Evolutionary conservation across 2,329 filamentous ascomycete genomes (phyloP).

Genomic region (Clarireedia paspali): DNA sequence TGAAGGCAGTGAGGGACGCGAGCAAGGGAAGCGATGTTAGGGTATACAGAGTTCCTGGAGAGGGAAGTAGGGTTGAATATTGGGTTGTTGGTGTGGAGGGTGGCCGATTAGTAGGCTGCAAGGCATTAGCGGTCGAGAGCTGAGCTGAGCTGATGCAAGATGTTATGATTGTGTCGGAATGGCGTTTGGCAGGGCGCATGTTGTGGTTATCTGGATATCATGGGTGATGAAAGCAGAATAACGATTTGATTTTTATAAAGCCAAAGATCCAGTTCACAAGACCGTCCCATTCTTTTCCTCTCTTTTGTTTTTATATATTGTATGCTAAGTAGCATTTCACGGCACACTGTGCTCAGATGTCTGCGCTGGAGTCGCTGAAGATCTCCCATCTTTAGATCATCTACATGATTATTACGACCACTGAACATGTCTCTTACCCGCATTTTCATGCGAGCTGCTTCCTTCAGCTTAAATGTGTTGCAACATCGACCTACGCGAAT

Average conservation of each 20-base stretch:
- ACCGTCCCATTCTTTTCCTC: too few species aligned
- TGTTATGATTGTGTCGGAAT: not conserved
- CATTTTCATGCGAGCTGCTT: too few species aligned
- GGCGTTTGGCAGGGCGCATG: not conserved
- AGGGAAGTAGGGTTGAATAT: slow-evolving; percentile 63
- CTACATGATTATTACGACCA: too few species aligned
- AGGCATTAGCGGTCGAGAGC: slow-evolving; percentile 7
- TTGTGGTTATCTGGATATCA: not conserved
- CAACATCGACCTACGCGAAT: too few species aligned
- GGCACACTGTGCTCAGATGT: too few species aligned
- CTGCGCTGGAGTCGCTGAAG: too few species aligned
- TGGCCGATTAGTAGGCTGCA: slow-evolving; percentile 25
- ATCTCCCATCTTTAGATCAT: too few species aligned
- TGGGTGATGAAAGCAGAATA: not conserved
- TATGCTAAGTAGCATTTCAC: too few species aligned
- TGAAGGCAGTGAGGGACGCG: slow-evolving; percentile 62
- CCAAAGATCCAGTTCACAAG: too few species aligned
- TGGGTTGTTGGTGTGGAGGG: slow-evolving; percentile 63
- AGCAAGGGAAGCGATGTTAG: slow-evolving; percentile 57
- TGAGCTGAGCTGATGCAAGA: not conserved
- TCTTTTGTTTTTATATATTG: too few species aligned
- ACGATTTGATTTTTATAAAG: not conserved
- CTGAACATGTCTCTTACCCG: too few species aligned
- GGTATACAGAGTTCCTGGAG: slow-evolving; percentile 64
- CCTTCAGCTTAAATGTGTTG: too few species aligned